Base-by-base conservation (phyloP, 371 early-diverging fungal species). In the Lichtheimia ornata region DNA sequence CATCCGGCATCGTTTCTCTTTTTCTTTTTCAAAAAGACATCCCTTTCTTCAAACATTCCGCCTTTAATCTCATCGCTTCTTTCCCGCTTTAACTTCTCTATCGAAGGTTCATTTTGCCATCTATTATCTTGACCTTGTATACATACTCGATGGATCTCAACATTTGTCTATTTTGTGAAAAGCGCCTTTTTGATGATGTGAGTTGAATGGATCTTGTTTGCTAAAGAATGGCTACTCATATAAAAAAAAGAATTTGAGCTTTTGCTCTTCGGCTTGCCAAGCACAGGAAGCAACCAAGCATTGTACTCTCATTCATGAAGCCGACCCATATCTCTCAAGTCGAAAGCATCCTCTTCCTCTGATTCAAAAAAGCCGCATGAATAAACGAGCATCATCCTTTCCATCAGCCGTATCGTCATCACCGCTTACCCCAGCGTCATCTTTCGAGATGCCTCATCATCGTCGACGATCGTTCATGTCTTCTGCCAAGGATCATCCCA, bases 141-240 rank as follows among this genome's bases (percentile, higher is more conserved):
- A 25, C 17, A 35, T 53, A n/a, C 17, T 30, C 24, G 18, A 67
- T 67, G 67, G 67, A 67, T 52, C 59, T 67, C 15, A 67, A 63
- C 41, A 67, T 67, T 45, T 67, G 67, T 40, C 44, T 67, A 44
- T 67, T 59, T 44, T 67, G 67, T 42, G 67, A 67, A 56, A 67
- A 56, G 40, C 63, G 57, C 42, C 17, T 63, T 13, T 43, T 27
- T 20, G 24, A 59, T 35, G 50, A 59, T 35, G 50, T 59, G 18
- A n/a, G 59, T n/a, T 50, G 28, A 11, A 18, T 25, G 41, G 18
- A 27, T 9, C 2, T n/a, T 14, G 2, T 24, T 45, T 30, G 44
- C 28, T 24, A 45, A 53, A 43, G 50, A 43, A 18, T 18, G 41
- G 22, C 14, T 45, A 45, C n/a, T 22, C 22, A 17, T 20, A 42